Evolutionary conservation across 768 basidiomycete species (phyloP).

Genomic region (Clitopilus passeckerianus): DNA sequence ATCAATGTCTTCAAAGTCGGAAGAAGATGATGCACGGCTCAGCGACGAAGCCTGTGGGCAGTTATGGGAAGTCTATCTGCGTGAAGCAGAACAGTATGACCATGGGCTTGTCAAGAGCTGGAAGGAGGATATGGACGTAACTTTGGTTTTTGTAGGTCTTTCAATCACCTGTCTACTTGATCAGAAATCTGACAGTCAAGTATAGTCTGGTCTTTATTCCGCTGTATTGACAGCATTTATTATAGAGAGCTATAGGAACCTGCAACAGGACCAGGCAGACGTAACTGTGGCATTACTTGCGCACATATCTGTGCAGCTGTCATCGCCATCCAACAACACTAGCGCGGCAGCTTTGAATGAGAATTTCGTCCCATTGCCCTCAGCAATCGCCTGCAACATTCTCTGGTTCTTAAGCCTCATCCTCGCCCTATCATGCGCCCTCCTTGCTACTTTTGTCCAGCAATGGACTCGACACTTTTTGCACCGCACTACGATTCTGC

Average conservation of each 20-base stretch:
- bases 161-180: not conserved
- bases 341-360: not conserved
- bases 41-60: not conserved
- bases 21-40: not conserved
- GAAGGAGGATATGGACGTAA: slow-evolving; percentile 11
- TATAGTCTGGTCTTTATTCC: slow-evolving; percentile 19
- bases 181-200: not conserved
- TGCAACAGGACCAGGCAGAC: slow-evolving; percentile 8
- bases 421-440: not conserved
- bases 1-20: not conserved
- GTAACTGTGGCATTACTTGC: not conserved
- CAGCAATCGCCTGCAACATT: not conserved
- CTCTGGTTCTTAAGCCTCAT: not conserved
- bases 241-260: slow-evolving; percentile 12
- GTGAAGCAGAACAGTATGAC: not conserved
- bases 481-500: not conserved
- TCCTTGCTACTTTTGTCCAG: not conserved
- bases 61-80: not conserved
- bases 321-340: not conserved
- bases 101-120: slow-evolving; percentile 5
- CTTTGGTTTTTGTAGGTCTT: slow-evolving; percentile 15
- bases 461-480: not conserved
- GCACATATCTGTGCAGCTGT: not conserved
- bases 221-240: slow-evolving; percentile 16
- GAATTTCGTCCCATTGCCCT: not conserved